Base-by-base conservation (phyloP, 78 protist species). In the Dictyostelium discoideum region DNA sequence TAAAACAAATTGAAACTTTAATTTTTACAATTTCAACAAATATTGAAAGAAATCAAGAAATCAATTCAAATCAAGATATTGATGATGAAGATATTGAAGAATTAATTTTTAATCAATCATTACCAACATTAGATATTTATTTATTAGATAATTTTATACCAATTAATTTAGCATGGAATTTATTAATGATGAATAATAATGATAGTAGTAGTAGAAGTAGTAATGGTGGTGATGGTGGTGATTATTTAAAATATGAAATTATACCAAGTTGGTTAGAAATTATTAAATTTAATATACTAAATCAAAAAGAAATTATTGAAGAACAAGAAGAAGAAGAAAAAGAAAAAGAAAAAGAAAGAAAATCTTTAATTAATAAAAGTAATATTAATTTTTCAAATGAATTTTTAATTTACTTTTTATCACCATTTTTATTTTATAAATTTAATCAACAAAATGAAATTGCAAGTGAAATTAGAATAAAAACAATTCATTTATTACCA, bases 341-440 rank as follows among this genome's bases (percentile, higher is more conserved):
- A 11, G 42, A 74, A 29, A n/a, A 9, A n/a, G 37, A n/a, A n/a
- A 40, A 79, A 44, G 18, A 20, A n/a, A 20, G 20, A 40, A 18
- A 24, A 50, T 48, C 18, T 9, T 39, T 8, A 13, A 40, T 3
- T 18, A 42, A 22, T 29, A n/a, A 5, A n/a, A 40, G 29, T 40
- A 78, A 42, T 78, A 9, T 40, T 63, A 39, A 39, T 39, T 84
- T 84, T 84, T 22, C 65, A 60, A 84, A 84, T 63, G 87, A 84
- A 84, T 84, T 84, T 24, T 60, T 84, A 63, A 84, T 84, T 29
- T 84, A 60, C 50, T 84, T 84, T 63, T 84, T 84, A 84, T 84
- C 87, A 39, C 54, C 77, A 54, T 84, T 37, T 60, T 84, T 84
- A 60, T 8, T 60, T 32, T 74, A 37, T 74, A 74, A 37, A 74